Base-by-base conservation (phyloP, 352 stramenopile species). In the Phytophthora constricta region DNA sequence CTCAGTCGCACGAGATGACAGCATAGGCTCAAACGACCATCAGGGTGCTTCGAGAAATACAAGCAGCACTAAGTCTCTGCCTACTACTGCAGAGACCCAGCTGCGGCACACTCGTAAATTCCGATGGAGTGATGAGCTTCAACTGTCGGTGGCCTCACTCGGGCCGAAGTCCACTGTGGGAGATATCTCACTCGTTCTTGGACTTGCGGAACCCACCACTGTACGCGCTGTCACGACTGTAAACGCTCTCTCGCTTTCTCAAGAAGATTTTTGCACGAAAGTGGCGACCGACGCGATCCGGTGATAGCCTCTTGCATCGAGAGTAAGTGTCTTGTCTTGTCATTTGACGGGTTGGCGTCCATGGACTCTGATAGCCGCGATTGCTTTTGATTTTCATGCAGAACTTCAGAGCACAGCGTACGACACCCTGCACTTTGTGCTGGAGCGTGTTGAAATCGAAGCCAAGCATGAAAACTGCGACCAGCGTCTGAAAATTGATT, bases 391-490 rank as follows among this genome's bases (percentile, higher is more conserved):
- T n/a, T n/a, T n/a, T n/a, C n/a, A n/a, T 37, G 3, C 42, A 87
- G 74, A 70, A 39, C 34, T 90, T 34, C 79, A 79, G 22, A 76
- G 56, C 25, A 71, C 85, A 2, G 81, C 81, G 10, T 74, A 80
- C 25, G 81, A 90, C 26, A 90, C 79, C 0, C 65, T 90, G 23
- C 50, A 61, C 0, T 90, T 90, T 52, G 66, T 88, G 4, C 43
- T 85, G 20, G 77, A 85, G 9, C 74, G 79, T 1, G 62, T 88
- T 8, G 74, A 84, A 58, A 77, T 70, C 41, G 81, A 90, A 43
- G 59, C 81, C 5, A 74, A 66, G 34, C 72, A 84, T 33, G 68
- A 76, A 25, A 52, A 79, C 13, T 80, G 74, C 25, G 72, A 87
- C 52, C 76, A 82, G 26, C 62, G 64, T 16, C 33, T 74, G 19